phyloP scores from a whole-genome alignment of 2,329 filamentous ascomycete species.

The Stagonosporopsis vannaccii region DNA sequence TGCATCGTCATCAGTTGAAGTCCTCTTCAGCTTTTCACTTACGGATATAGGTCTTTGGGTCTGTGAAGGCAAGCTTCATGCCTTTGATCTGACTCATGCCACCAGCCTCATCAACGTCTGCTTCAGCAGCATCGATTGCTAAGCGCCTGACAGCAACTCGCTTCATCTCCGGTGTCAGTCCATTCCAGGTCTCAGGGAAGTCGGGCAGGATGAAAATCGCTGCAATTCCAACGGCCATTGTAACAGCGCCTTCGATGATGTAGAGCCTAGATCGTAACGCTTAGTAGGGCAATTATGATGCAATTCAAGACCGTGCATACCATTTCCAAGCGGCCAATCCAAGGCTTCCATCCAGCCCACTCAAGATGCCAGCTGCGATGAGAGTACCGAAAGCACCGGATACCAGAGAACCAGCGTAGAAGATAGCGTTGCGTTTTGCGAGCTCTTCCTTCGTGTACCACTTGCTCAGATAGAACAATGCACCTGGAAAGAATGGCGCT shows the following conservation, averaged over 20 bases:
- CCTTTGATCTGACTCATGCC: slow-evolving; percentile 58
- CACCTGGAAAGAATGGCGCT: slow-evolving; percentile 32
- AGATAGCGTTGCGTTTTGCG: slow-evolving; percentile 59
- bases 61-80: slow-evolving; percentile 60
- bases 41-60: slow-evolving; percentile 58
- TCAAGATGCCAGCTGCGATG: slow-evolving; percentile 61
- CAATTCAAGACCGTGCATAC: background rate
- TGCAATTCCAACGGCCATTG: slow-evolving; percentile 43
- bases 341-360: slow-evolving; percentile 38
- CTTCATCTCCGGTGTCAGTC: slow-evolving; percentile 53
- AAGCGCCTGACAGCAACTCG: slow-evolving; percentile 55
- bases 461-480: slow-evolving; percentile 35
- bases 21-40: background rate
- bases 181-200: slow-evolving; percentile 52
- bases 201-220: slow-evolving; percentile 49
- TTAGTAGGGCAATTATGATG: background rate
- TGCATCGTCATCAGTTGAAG: background rate
- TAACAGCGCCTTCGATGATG: slow-evolving; percentile 50
- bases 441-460: slow-evolving; percentile 64
- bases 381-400: slow-evolving; percentile 61
- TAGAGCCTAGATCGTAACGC: slow-evolving; percentile 28
- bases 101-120: slow-evolving; percentile 57
- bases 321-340: slow-evolving; percentile 49
- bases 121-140: slow-evolving; percentile 55
- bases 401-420: slow-evolving; percentile 61